These are phyloP conservation scores for Fusarium albosuccineum DNA, from an alignment of 2,329 filamentous ascomycete species.

Conservation along the genomic window DNA sequence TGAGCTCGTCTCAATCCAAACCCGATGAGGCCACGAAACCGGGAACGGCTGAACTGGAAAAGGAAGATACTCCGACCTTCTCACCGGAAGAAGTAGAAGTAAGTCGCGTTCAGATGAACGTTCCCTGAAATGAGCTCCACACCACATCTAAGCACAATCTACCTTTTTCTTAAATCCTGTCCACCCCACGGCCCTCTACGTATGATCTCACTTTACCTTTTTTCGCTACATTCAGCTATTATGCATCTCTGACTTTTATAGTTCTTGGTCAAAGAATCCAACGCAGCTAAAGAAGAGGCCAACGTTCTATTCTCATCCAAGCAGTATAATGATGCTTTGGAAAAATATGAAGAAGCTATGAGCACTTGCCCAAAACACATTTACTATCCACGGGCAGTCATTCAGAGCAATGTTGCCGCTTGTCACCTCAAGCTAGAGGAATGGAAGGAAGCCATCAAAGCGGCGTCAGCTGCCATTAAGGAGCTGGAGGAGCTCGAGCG, in stretches of 20 bases:
- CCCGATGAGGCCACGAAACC: constrained; percentile 4
- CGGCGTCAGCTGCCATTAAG: constrained; percentile 79
- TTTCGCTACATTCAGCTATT: background rate
- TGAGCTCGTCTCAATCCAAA: constrained; percentile 16
- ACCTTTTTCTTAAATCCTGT: no score
- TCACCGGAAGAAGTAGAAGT: constrained; percentile 70
- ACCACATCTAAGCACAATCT: no score
- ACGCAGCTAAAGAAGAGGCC: constrained; percentile 78
- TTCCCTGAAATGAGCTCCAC: background rate
- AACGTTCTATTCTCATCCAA: constrained; percentile 82
- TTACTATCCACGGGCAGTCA: constrained; percentile 87
- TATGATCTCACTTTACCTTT: background rate
- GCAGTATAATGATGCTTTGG: constrained; percentile 82
- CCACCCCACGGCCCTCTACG: background rate
- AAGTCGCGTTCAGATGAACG: constrained; percentile 44
- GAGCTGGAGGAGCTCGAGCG: constrained; percentile 73
- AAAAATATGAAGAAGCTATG: constrained; percentile 85
- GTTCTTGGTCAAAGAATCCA: constrained; percentile 78
- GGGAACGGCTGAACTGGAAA: constrained; percentile 10
- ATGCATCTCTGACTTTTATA: constrained; percentile 48
- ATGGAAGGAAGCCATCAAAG: constrained; percentile 85
- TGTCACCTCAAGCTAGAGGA: constrained; percentile 87
- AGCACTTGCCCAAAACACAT: constrained; percentile 85
- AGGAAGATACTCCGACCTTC: constrained; percentile 55
- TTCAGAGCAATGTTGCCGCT: constrained; percentile 89